Base-by-base conservation (phyloP, 192 early-diverging fungal genomes). In the Chytriomyces confervae region DNA sequence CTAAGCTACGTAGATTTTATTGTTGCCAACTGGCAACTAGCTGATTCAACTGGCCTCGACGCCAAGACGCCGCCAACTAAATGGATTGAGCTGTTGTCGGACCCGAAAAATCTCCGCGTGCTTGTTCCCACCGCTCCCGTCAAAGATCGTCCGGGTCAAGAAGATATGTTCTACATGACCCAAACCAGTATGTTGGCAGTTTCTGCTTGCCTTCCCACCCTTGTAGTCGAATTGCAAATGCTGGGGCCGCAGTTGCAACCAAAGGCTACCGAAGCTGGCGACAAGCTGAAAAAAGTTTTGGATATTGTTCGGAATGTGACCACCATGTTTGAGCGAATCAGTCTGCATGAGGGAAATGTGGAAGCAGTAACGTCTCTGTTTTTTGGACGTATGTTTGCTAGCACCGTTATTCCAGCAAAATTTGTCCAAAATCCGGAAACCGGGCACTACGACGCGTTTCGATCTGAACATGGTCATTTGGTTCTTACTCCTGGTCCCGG, bases 141-240 rank as follows among this genome's bases (percentile, higher is more conserved):
- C 20, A 13, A n/a, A 5, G 3, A 13, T n/a, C 20, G 16, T 13
- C 53, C 53, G 16, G 16, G 20, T n/a, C 16, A 60, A 60, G 53
- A 60, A 60, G 53, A 60, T 20, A 60, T 60, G 53, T 60, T 60
- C 20, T 60, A 60, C 53, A 60, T 60, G 53, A n/a, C 53, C 16
- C 53, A 60, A 20, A 13, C 20, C 53, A 60, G 53, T 60, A 60
- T 60, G 53, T 5, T 60, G 16, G 53, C 53, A n/a, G 53, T 5
- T 13, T n/a, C 20, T 13, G 53, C 53, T 13, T 13, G 20, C 20
- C 53, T 60, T 20, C 53, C 53, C 16, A 3, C 20, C 53, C 53
- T 60, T 60, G 16, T 60, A 13, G 53, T 20, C 20, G 53, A 60
- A n/a, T 60, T 60, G 53, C 53, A 60, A 60, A 60, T 60, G 53